A percentile compares a stretch with the other conserved stretches of the same genome.
phyloP scores from a whole-genome alignment of 2,329 filamentous ascomycete genomes.

The Cladosporium phlei region DNA sequence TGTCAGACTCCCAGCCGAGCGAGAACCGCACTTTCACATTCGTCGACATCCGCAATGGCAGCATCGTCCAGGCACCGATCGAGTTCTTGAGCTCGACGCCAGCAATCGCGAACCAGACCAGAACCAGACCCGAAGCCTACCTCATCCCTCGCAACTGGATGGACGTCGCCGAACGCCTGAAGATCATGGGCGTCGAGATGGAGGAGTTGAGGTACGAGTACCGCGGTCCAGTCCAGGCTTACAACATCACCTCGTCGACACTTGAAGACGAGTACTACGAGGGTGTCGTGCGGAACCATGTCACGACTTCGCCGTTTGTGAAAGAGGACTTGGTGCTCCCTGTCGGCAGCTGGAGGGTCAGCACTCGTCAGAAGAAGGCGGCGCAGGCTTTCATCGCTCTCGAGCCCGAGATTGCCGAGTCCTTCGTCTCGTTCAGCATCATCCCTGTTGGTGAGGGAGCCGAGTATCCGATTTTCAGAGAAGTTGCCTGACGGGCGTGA shows the following conservation, averaged over 20 bases:
- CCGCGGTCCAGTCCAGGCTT: constrained; percentile 21
- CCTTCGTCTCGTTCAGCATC: constrained; percentile 23
- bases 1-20: constrained; percentile 19
- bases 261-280: constrained; percentile 21
- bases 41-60: constrained; percentile 20
- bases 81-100: constrained; percentile 20
- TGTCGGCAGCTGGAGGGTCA: constrained; percentile 21
- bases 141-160: constrained; percentile 25
- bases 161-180: constrained; percentile 21
- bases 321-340: constrained; percentile 20
- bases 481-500: constrained; percentile 8
- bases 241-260: constrained; percentile 19
- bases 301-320: constrained; percentile 17
- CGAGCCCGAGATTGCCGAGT: constrained; percentile 27
- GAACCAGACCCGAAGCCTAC: constrained; percentile 22
- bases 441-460: constrained; percentile 21
- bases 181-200: constrained; percentile 23
- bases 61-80: constrained; percentile 18
- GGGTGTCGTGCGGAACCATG: constrained; percentile 23
- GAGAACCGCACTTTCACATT: constrained; percentile 20
- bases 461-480: constrained; percentile 22
- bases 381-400: constrained; percentile 24
- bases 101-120: constrained; percentile 18
- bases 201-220: constrained; percentile 21
- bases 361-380: constrained; percentile 26